phyloP scores from a whole-genome alignment of 805 yeast genomes.

The Saturnispora quitensis region DNA sequence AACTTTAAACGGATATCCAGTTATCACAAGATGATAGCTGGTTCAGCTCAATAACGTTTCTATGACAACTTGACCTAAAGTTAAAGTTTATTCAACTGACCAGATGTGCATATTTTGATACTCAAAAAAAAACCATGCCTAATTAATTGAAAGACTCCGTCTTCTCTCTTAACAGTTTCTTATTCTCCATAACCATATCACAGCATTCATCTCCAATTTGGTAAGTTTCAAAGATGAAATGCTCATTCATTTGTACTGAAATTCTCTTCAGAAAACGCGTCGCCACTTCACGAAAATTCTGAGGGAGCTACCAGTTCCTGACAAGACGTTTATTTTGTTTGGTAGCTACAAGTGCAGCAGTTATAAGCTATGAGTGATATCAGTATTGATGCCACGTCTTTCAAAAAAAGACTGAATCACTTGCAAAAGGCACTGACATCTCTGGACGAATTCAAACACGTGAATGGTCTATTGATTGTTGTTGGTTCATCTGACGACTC shows the following conservation, averaged over 20 bases:
- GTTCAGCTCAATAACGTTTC: too few relatives aligned
- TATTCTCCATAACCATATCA: neutral
- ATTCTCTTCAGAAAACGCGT: neutral
- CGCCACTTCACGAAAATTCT: neutral
- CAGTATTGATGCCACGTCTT: slow-evolving; percentile 41
- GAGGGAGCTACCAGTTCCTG: neutral
- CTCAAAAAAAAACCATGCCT: too few relatives aligned
- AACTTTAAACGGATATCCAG: too few relatives aligned
- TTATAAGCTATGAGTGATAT: slow-evolving; percentile 44
- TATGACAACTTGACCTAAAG: too few relatives aligned
- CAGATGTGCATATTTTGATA: too few relatives aligned
- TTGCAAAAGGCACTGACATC: slow-evolving; percentile 29
- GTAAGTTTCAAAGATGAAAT: neutral
- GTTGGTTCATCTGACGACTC: slow-evolving; percentile 84
- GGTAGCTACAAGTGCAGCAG: neutral
- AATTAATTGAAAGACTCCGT: too few relatives aligned
- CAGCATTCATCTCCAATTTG: neutral
- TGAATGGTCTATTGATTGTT: slow-evolving; percentile 49
- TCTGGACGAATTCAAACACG: slow-evolving; percentile 31
- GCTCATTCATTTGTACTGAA: neutral
- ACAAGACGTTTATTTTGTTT: neutral
- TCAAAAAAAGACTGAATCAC: slow-evolving; percentile 44
- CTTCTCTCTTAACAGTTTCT: neutral
- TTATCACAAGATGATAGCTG: too few relatives aligned
- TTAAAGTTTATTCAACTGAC: too few relatives aligned